Evolutionary conservation across 2,329 filamentous ascomycete species (phyloP).

Genomic region (Fusarium begoniae): DNA sequence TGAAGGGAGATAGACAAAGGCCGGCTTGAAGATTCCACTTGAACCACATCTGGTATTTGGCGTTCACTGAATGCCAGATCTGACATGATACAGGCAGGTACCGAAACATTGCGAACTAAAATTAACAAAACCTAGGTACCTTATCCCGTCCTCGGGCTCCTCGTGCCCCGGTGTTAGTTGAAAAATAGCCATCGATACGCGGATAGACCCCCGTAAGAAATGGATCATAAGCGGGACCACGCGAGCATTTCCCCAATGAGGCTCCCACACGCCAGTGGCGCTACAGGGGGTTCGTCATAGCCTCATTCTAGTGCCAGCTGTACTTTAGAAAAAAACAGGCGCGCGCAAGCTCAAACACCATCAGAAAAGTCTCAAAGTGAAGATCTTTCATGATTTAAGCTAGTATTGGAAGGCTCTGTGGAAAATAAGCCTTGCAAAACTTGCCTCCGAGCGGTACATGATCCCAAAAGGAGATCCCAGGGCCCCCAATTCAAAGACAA

Average conservation of each 20-base stretch:
- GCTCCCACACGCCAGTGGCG: slow-evolving; percentile 14
- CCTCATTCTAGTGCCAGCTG: slow-evolving; percentile 5
- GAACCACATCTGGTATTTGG: not conserved
- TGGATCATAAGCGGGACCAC: slow-evolving; percentile 26
- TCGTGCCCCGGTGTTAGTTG: not conserved
- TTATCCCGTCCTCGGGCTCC: not conserved
- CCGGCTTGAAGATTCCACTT: not conserved
- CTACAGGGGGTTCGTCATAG: slow-evolving; percentile 20
- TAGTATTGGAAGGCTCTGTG: not conserved
- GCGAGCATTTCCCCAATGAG: slow-evolving; percentile 42
- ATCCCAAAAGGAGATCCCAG: not conserved
- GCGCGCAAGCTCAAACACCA: slow-evolving; percentile 34
- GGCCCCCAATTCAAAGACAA: not conserved
- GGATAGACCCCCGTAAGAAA: not conserved
- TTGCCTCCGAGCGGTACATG: not conserved
- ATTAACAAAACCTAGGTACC: not conserved
- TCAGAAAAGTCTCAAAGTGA: not conserved
- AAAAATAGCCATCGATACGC: slow-evolving; percentile 2
- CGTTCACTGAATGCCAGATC: not conserved
- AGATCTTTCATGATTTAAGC: not conserved
- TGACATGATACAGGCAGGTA: not conserved
- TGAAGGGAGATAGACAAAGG: not conserved
- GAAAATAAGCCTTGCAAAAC: not conserved
- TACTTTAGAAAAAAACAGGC: slow-evolving; percentile 15
- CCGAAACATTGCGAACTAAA: not conserved